These are phyloP conservation scores for Pseudomassariella vexata DNA, from an alignment of 2,329 filamentous ascomycete species.

Conservation along the genomic window DNA sequence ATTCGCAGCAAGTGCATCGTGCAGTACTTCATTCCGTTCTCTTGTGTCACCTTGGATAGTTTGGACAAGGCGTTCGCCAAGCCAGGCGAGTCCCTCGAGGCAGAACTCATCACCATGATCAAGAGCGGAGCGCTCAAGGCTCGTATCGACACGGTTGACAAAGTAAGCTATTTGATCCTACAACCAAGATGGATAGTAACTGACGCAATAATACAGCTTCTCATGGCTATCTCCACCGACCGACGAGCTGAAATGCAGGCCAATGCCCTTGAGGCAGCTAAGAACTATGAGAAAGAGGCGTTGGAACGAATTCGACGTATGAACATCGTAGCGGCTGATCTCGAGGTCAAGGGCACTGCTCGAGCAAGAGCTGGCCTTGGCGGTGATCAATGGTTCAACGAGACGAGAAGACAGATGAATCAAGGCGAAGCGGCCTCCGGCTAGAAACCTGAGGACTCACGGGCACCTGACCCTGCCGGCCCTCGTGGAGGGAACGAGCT, in stretches of 20 bases:
- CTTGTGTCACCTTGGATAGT: slow-evolving; percentile 73
- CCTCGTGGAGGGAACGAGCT: no score
- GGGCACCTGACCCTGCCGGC: no score
- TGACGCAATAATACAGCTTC: slow-evolving; percentile 46
- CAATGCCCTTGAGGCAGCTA: slow-evolving; percentile 61
- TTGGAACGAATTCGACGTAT: slow-evolving; percentile 72
- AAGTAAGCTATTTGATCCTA: slow-evolving; percentile 34
- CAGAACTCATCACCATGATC: slow-evolving; percentile 77
- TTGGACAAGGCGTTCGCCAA: slow-evolving; percentile 72
- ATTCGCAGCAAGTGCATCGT: slow-evolving; percentile 90
- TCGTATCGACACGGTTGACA: slow-evolving; percentile 77
- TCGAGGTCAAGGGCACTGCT: slow-evolving; percentile 55
- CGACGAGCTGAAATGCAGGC: slow-evolving; percentile 64
- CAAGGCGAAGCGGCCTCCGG: slow-evolving; percentile 7
- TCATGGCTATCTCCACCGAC: slow-evolving; percentile 66
- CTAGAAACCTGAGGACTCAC: slow-evolving; percentile 10
- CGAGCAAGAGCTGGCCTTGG: slow-evolving; percentile 14
- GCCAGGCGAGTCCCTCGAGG: slow-evolving; percentile 57
- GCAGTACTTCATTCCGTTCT: slow-evolving; percentile 89
- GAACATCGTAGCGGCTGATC: slow-evolving; percentile 66
- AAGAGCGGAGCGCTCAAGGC: slow-evolving; percentile 65
- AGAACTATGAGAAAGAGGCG: slow-evolving; percentile 68
- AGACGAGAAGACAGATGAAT: slow-evolving; percentile 9
- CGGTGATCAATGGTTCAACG: slow-evolving; percentile 17
- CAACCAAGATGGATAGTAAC: slow-evolving; percentile 11